Evolutionary conservation across 768 basidiomycete species (phyloP), one percentile per base, ranked within the genome.

Genomic region (Termitomyces sp.): DNA sequence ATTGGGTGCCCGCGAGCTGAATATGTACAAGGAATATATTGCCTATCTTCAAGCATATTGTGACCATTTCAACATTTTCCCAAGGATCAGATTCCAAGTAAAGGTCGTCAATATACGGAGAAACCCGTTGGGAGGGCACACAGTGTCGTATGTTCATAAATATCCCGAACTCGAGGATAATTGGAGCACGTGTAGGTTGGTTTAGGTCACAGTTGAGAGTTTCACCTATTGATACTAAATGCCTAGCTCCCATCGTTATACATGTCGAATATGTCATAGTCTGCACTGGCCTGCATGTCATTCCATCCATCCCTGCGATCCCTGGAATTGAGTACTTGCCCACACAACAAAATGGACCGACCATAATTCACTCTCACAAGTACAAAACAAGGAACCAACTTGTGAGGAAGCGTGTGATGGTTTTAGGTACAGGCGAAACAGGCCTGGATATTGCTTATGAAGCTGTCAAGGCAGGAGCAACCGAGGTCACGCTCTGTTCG

Each of bases 401-500:
- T 10, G 42, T 56, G 13, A 76, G 73, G 23, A 73, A 76, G 58
- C 70, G 72, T 22, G 76, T 86, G 20, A 70, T 85, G 69, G 73
- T 86, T 22, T 70, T 85, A 16, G 84, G 84, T 0, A 79, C 76
- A 10, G 84, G 84, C 2, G 84, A 86, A 64, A 86, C 84, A 5
- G 82, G 82, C 2, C 80, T 83, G 79, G 84, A 86, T 58, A 64
- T 86, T 16, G 80, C 75, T 29, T 77, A 77, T 54, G 76, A 76
- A 57, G 66, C 75, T 50, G 75, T 70, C 7, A 77, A 84, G 59
- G 78, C 78, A 0, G 76, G 75, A 2, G 79, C 82, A 3, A 72
- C 74, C 50, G 75, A 82, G 60, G 79, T 80, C 0, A 74, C 76
- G 7, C 67, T 86, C 31, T 83, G 82, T 58, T 73, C 79, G 31